Base-by-base conservation (phyloP, 768 basidiomycete genomes). In the Neoboletus magnificus region DNA sequence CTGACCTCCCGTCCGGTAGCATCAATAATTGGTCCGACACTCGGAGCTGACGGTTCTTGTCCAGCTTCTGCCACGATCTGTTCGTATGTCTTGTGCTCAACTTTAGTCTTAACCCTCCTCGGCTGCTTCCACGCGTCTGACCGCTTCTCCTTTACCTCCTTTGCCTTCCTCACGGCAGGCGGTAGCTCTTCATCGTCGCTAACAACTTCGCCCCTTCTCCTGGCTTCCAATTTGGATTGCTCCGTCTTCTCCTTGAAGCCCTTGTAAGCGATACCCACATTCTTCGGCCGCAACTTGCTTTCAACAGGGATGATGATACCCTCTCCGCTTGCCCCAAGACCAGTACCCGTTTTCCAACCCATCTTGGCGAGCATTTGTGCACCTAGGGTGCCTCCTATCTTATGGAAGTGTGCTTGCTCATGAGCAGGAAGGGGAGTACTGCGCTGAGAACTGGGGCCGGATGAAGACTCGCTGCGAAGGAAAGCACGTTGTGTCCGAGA, bases 21-120 rank as follows among this genome's bases (percentile, higher is more conserved):
- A 72, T 99, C 97, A 54, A 98, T 91, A 37, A 99, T 94, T 64
- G 87, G 84, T 3, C 94, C 97, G 46, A 94, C 69, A 8, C 85
- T 83, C 2, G 82, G 64, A 3, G 74, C 62, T 9, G 78, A 63
- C 0, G 74, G 70, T 35, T 86, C 82, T 57, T 84, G 78, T 0
- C 88, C 91, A 23, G 91, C 86, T 67, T 96, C 93, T 3, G 91
- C 88, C 49, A 99, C 70, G 51, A 98, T 91, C 72, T 99, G 84
- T 71, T 99, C 97, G 67, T 98, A 99, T 0, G 94, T 93, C 79
- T 96, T 97, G 76, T 98, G 94, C 67, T 93, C 86, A 33, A 94
- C 76, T 72, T 84, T 92, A 22, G 81, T 85, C 73, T 92, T 97
- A 52, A 84, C 78, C 70, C 89, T 94, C 79, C 83, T 90, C 8